Evolutionary conservation across 2,329 filamentous ascomycete genomes (phyloP), one percentile per base, ranked within the genome.

Genomic region (Phialocephala sp.): DNA sequence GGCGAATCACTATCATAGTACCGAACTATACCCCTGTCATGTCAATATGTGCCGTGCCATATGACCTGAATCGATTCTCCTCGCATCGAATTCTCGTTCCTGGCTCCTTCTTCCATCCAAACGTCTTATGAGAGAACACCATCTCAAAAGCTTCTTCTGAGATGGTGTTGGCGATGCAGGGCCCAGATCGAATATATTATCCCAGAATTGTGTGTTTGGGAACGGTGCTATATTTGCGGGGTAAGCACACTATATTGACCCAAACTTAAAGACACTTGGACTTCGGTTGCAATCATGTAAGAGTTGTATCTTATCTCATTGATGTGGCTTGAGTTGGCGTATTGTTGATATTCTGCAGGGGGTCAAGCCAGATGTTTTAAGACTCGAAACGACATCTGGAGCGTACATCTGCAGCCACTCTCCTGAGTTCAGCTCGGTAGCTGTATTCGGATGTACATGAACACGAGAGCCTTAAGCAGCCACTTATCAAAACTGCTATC

Each of bases 191-290:
- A 75, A 83, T 1, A 76, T 80, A 67, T 83, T 80, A 0, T 73
- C 68, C 83, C 81, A 0, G 78, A 80, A 56, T 76, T 78, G 35
- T 72, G 69, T 9, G 76, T 79, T 79, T 77, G 72, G 69, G 83
- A 80, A 1, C 81, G 73, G 72, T 77, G 77, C 59, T 77, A 78
- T 82, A 57, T 84, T 64, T 71, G 76, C 8, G 81, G 81, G 8
- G 69, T 68, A 1, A 72, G 66, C 0, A 78, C 67, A 59, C 76
- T 68, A 57, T 81, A 82, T 39, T 70, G 0, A 79, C 79, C 80
- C 80, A 82, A 35, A 54, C 8, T 18, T 24, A 54, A 54, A 54
- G 24, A 20, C 8, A 50, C 20, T 18, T 54, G 4, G 50, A 27
- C 50, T 24, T n/a, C n/a, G n/a, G n/a, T n/a, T 18, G 15, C 12